Evolutionary conservation across 192 early-diverging fungal species (phyloP), one percentile per base, ranked within the genome.

Genomic region (Lunasporangiospora selenospora): DNA sequence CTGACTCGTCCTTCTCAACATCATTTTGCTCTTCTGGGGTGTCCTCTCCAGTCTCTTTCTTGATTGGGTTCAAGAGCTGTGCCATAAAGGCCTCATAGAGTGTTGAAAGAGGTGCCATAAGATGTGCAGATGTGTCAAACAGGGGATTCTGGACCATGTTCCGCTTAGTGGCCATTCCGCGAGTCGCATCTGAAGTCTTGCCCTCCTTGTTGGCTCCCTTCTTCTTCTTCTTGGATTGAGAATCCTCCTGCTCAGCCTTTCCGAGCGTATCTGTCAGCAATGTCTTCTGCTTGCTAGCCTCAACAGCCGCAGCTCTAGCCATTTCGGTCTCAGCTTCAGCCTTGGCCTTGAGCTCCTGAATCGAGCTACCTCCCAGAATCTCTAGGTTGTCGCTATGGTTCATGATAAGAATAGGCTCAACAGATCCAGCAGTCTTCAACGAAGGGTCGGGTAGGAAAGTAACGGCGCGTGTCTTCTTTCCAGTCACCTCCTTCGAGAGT

Each of bases 81-180:
- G 49, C 76, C 76, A 80, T 82, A 62, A 87, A 83, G 41, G 80
- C 79, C 33, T 76, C 69, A 40, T 62, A 87, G 43, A 87, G 56
- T 26, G 77, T 49, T 4, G 67, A 32, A 3, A 83, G 80, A 0
- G 85, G 76, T n/a, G 85, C 83, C 71, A 85, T 67, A 4, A 85
- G 79, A 37, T 87, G 85, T 36, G 79, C 65, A 23, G 85, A 83
- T 29, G 83, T 83, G 29, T 76, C 77, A 50, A 80, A 65, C 65
- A 79, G 21, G 11, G 69, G 39, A 75, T 82, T 29, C 65, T 77
- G 48, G 70, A 62, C 21, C 77, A 57, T 37, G 67, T 78, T 62
- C 81, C 65, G 32, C 81, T 78, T 81, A 69, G 79, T 53, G 66
- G 67, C 38, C 57, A 37, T 15, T 44, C 63, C 58, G 42, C 75